Evolutionary conservation across 2,329 filamentous ascomycete genomes (phyloP).

Genomic region (Fusarium sp.): DNA sequence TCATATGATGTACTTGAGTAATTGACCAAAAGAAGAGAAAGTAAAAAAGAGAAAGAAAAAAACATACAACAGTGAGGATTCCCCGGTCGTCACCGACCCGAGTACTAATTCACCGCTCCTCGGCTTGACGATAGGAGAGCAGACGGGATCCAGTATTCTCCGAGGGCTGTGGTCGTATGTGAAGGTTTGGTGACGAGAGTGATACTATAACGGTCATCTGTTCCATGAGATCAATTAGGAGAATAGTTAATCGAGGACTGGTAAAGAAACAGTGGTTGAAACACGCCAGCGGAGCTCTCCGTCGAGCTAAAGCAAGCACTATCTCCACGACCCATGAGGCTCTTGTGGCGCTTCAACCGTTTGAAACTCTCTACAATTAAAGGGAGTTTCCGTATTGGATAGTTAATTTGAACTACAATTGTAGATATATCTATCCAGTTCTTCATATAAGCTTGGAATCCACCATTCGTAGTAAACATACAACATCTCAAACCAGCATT

Average conservation of each 20-base stretch:
- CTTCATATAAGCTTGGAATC: not conserved
- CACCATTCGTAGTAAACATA: not conserved
- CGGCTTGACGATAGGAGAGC: conserved; percentile 22
- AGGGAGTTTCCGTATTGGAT: not conserved
- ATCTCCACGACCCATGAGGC: not conserved
- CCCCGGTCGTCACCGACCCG: conserved; percentile 20
- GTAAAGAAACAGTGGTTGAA: not conserved
- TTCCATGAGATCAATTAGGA: rapidly evolving
- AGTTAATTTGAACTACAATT: not conserved
- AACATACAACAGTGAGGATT: conserved; percentile 25
- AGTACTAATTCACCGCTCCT: conserved; percentile 20
- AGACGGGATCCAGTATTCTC: conserved; percentile 30
- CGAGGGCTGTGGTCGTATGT: conserved; percentile 27
- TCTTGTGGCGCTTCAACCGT: conserved; percentile 7
- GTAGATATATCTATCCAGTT: no score
- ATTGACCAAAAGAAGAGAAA: no score
- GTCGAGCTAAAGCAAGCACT: not conserved
- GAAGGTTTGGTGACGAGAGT: rapidly evolving
- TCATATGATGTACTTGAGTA: no score
- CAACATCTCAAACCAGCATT: not conserved
- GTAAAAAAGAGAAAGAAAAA: no score
- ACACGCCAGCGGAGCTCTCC: not conserved
- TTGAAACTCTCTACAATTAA: not conserved
- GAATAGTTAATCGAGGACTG: not conserved
- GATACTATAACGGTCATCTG: not conserved